Percentiles rank a stretch among this genome's conserved stretches.
Conservation (phyloP, 257 asterid species). For the Solanum chmielewskii region DNA sequence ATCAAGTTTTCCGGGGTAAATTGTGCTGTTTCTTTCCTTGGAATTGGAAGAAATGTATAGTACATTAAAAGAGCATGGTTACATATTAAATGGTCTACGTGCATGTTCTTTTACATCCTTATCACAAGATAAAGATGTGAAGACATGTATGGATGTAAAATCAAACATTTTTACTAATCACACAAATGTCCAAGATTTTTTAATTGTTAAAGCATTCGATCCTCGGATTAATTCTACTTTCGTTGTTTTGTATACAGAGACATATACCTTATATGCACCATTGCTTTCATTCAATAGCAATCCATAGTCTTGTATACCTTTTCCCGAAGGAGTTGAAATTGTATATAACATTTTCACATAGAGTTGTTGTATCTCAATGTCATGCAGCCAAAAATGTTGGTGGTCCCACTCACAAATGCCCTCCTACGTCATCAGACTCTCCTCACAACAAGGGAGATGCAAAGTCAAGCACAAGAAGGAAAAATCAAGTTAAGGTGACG, state of each 20-base stretch:
- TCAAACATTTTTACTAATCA: neutral
- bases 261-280: neutral
- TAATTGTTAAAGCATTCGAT: neutral
- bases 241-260: neutral
- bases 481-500: slow-evolving; percentile 3
- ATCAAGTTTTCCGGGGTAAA: neutral
- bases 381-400: neutral
- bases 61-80: neutral
- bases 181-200: neutral
- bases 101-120: neutral
- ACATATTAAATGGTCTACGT: neutral
- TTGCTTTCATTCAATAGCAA: neutral
- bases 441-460: slow-evolving; percentile 7
- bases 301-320: neutral
- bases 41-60: neutral
- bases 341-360: neutral
- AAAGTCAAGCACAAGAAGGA: slow-evolving; percentile 3
- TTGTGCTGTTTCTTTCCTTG: neutral
- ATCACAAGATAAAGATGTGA: neutral
- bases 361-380: neutral
- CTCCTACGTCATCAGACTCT: slow-evolving; percentile 15
- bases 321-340: neutral
- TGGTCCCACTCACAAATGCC: neutral
- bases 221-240: neutral
- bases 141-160: neutral